Conservation (phyloP, 768 basidiomycete genomes). For the Sarcodon aspratus region DNA sequence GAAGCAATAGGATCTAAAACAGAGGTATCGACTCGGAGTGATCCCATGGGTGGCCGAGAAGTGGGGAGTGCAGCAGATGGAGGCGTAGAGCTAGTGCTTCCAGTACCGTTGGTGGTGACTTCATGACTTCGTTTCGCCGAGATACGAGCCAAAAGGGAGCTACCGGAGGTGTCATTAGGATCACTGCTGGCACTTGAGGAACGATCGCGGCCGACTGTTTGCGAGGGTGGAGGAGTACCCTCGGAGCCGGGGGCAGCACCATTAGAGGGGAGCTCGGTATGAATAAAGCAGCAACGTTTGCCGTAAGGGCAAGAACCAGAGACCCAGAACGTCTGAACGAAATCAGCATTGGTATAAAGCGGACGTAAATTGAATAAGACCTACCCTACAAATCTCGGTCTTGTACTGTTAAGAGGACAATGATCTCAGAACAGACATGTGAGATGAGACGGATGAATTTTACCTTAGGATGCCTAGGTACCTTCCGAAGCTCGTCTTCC, state of each 20-base stretch:
- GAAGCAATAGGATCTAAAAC: slow-evolving; percentile 35
- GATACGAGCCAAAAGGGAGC: slow-evolving; percentile 71
- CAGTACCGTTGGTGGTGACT: slow-evolving; percentile 18
- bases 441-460: slow-evolving; percentile 7
- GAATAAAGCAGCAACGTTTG: slow-evolving; percentile 89
- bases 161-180: slow-evolving; percentile 52
- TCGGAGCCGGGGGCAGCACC: slow-evolving; percentile 44
- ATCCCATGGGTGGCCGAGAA: slow-evolving; percentile 42
- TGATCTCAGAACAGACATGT: slow-evolving; percentile 6
- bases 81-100: slow-evolving; percentile 27
- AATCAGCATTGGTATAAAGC: slow-evolving; percentile 1
- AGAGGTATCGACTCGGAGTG: slow-evolving; percentile 66
- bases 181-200: slow-evolving; percentile 73
- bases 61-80: slow-evolving; percentile 34
- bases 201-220: slow-evolving; percentile 44
- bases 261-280: slow-evolving; percentile 70
- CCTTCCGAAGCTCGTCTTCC: slow-evolving; percentile 75
- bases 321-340: slow-evolving; percentile 77
- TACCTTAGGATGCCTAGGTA: slow-evolving; percentile 86
- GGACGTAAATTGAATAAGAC: slow-evolving; percentile 13
- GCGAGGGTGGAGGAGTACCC: slow-evolving; percentile 34
- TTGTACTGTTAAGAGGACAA: slow-evolving; percentile 51
- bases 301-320: slow-evolving; percentile 90
- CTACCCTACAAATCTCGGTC: slow-evolving; percentile 85
- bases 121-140: slow-evolving; percentile 53